Conservation (phyloP, 805 yeast genomes). For the Ogataea siamensis region DNA sequence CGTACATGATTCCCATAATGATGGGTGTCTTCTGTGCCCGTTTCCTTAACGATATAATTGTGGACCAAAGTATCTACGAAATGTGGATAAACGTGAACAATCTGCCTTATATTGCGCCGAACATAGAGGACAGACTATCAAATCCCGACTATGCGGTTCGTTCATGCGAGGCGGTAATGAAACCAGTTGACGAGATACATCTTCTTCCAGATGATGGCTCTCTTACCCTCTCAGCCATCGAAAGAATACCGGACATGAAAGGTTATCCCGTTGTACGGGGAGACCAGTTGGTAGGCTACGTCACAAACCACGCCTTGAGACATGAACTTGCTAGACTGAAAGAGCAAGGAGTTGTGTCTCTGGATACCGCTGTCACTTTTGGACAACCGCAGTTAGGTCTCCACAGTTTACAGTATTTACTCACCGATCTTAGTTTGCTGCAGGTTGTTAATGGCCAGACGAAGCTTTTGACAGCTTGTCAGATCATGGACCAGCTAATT, state of each 20-base stretch:
- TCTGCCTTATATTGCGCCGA: slow-evolving; percentile 43
- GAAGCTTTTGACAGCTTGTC: slow-evolving; percentile 36
- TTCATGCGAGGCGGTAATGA: slow-evolving; percentile 37
- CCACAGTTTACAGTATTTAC: slow-evolving; percentile 18
- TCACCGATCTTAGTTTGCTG: slow-evolving; percentile 18
- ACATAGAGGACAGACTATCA: slow-evolving; percentile 33
- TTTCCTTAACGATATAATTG: slow-evolving; percentile 63
- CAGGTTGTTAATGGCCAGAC: slow-evolving; percentile 32
- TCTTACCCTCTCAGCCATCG: slow-evolving; percentile 27
- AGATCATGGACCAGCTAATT: slow-evolving; percentile 40
- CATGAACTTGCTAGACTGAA: slow-evolving; percentile 25
- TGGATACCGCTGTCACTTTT: slow-evolving; percentile 21
- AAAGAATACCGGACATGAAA: slow-evolving; percentile 21
- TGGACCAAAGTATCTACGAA: slow-evolving; percentile 65
- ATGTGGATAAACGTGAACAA: slow-evolving; percentile 42
- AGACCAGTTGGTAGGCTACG: slow-evolving; percentile 40
- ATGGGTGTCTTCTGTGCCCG: slow-evolving; percentile 73
- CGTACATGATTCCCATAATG: slow-evolving; percentile 85
- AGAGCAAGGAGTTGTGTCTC: slow-evolving; percentile 11
- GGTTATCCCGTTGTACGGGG: slow-evolving; percentile 48
- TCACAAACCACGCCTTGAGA: slow-evolving; percentile 38
- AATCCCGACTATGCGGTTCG: slow-evolving; percentile 39
- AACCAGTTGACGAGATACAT: slow-evolving; percentile 28
- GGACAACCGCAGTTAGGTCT: slow-evolving; percentile 14
- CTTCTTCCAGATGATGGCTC: slow-evolving; percentile 35